phyloP scores from a whole-genome alignment of 306 rosid genomes.

The cucumber (Cucumis sativus) region DNA sequence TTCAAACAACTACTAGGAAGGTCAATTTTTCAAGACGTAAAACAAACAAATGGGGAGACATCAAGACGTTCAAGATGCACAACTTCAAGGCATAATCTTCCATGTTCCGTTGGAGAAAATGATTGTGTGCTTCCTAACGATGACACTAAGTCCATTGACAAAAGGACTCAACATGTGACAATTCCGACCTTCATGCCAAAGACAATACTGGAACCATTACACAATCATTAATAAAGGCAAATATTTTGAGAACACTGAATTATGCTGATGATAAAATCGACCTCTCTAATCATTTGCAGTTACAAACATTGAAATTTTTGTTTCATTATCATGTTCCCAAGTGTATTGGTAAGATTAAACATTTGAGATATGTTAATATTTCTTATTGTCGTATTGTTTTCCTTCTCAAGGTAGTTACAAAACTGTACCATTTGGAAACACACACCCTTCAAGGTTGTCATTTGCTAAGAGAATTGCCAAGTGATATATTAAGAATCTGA shows the following conservation, averaged over 20 bases:
- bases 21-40: slow-evolving; percentile 1
- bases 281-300: neutral
- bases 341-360: neutral
- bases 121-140: neutral
- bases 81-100: neutral
- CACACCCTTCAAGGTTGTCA: neutral
- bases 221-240: too few relatives aligned
- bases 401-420: neutral
- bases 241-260: slow-evolving; percentile 2
- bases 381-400: too few relatives aligned
- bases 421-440: neutral
- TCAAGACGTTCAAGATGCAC: neutral
- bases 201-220: too few relatives aligned
- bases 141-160: neutral
- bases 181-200: too few relatives aligned
- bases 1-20: neutral
- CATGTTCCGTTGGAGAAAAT: neutral
- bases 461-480: neutral
- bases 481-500: neutral
- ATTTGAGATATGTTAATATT: neutral
- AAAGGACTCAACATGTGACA: neutral
- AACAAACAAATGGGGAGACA: neutral
- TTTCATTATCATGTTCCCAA: too few relatives aligned
- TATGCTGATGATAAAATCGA: too few relatives aligned
- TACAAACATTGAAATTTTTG: slow-evolving; percentile 6